A percentile compares a stretch with the other conserved stretches of the same genome.
Conservation (phyloP, 2,329 filamentous ascomycete species). For the Xylaria sp. region DNA sequence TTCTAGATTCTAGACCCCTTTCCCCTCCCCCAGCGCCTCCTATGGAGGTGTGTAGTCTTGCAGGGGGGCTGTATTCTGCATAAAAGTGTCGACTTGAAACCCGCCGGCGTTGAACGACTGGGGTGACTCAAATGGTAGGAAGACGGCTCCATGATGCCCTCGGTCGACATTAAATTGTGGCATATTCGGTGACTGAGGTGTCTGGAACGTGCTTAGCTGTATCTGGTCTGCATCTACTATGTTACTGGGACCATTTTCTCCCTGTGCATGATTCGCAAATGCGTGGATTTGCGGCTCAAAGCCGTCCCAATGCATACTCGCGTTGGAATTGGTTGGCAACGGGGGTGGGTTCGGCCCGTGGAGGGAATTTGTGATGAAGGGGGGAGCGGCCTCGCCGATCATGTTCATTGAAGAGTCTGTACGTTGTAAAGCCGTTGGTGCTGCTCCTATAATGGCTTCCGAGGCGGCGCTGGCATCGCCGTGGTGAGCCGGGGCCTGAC, state of each 20-base stretch:
- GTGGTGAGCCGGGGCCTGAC: conserved; percentile 7
- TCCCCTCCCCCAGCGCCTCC: neutral
- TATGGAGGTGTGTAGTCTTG: conserved; percentile 28
- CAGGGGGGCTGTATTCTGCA: conserved; percentile 21
- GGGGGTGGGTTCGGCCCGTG: conserved; percentile 14
- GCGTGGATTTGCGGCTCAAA: conserved; percentile 23
- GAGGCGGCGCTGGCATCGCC: conserved; percentile 6
- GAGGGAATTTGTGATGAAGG: conserved; percentile 18
- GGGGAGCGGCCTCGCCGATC: conserved; percentile 12
- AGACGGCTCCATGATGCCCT: conserved; percentile 19
- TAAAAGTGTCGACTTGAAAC: conserved; percentile 16
- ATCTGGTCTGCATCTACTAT: conserved; percentile 12
- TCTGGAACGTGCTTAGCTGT: conserved; percentile 13
- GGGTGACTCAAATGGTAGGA: conserved; percentile 20
- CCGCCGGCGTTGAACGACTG: conserved; percentile 11
- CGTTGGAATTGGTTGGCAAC: conserved; percentile 3
- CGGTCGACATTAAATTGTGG: conserved; percentile 18
- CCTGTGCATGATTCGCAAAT: conserved; percentile 19
- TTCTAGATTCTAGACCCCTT: no score
- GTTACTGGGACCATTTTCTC: neutral
- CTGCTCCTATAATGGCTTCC: conserved; percentile 12
- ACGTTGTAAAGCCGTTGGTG: conserved; percentile 12
- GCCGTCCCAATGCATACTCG: conserved; percentile 23
- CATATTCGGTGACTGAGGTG: conserved; percentile 9
- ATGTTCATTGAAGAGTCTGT: conserved; percentile 17